Conservation (phyloP, 352 stramenopile species). For the Globisporangium camurandrum region DNA sequence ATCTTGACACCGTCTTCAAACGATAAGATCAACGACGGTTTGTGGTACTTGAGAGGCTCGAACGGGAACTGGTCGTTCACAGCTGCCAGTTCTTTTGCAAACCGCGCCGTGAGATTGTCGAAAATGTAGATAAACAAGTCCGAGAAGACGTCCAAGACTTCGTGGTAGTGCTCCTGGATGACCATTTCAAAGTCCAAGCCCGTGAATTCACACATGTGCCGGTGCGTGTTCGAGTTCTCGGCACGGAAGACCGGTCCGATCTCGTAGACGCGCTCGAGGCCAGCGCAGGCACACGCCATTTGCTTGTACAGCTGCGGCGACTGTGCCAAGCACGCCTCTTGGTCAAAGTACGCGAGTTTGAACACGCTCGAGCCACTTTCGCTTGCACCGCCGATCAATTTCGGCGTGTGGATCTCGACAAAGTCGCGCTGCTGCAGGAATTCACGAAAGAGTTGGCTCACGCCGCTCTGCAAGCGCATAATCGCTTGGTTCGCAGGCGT, state of each 20-base stretch:
- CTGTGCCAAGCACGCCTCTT: conserved; percentile 94
- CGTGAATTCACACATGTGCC: conserved; percentile 99
- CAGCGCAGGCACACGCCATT: conserved; percentile 96
- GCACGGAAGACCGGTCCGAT: conserved; percentile 99
- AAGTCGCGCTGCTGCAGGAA: conserved; percentile 95
- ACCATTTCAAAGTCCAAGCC: conserved; percentile 99
- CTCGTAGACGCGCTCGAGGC: conserved; percentile 98
- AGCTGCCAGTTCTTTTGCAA: conserved; percentile 91
- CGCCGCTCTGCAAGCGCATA: conserved; percentile 95
- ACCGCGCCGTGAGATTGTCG: conserved; percentile 93
- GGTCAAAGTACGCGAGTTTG: conserved; percentile 98
- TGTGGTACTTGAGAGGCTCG: conserved; percentile 95
- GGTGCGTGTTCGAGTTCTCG: conserved; percentile 98
- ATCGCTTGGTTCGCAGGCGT: conserved; percentile 98
- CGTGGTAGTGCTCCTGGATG: conserved; percentile 99
- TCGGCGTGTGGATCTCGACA: conserved; percentile 99
- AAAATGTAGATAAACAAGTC: conserved; percentile 99
- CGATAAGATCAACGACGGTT: conserved; percentile 89
- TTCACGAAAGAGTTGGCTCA: conserved; percentile 96
- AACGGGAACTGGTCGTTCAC: conserved; percentile 97
- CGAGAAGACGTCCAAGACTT: conserved; percentile 96
- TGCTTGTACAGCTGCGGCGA: conserved; percentile 99
- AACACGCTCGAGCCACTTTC: conserved; percentile 98
- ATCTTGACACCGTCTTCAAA: conserved; percentile 94
- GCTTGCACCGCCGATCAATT: conserved; percentile 95